Evolutionary conservation across 257 asterid genomes (phyloP), one percentile per base, ranked within the genome.

Genomic region (Paraleonurus japonicus): DNA sequence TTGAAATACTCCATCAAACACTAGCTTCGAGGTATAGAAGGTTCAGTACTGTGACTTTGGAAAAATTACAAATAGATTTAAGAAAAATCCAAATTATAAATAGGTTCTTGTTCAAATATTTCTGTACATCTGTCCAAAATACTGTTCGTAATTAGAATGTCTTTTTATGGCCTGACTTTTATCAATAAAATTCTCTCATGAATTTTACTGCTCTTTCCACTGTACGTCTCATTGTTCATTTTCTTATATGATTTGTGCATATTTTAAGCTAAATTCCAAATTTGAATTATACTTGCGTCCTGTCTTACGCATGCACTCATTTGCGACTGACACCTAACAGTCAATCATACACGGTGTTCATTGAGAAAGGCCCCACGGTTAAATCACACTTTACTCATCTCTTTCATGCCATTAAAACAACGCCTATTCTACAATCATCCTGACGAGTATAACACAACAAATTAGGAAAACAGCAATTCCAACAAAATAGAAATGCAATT

Each of bases 311-410:
- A 12, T n/a, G 43, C 26, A 19, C 17, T 19, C 55, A 30, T 24
- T 37, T n/a, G 19, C 58, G 30, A 7, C 32, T 3, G 37, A 13
- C 45, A 58, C 16, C 51, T 16, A 24, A 16, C 55, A 71, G 13
- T 45, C 22, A 24, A 37, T 10, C 55, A 72, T 54, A 37, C n/a
- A 61, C 2, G 57, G 75, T 67, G 5, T 26, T 32, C 48, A 78
- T 50, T 27, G 32, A 33, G 2, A 30, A 72, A 67, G 75, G 72
- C 39, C 74, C 79, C 76, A 69, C 60, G 54, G 9, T 11, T 2
- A 35, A 23, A 65, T 8, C 47, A 9, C n/a, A n/a, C n/a, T 9
- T 22, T 35, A 37, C 9, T 20, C 5, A 16, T 64, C 67, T 26
- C 15, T 15, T 19, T 30, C 22, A 51, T 59, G 19, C 55, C 28